phyloP scores from a whole-genome alignment of 2,329 filamentous ascomycete species.

The Aspergillus sp. region DNA sequence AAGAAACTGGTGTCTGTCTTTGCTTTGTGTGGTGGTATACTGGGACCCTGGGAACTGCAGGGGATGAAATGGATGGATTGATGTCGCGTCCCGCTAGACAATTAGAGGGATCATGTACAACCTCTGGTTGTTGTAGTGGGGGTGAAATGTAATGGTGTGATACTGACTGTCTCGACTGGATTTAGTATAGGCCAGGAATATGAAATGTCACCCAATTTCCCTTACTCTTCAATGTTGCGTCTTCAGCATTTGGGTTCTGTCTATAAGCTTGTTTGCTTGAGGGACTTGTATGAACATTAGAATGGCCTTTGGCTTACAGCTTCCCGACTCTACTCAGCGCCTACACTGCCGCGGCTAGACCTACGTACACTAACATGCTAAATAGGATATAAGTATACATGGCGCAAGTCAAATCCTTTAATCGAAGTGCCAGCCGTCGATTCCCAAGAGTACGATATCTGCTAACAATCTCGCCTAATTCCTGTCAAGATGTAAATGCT shows the following conservation, averaged over 20 bases:
- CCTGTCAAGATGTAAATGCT: background rate
- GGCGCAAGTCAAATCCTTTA: background rate
- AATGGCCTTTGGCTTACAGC: background rate
- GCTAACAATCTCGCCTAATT: slow-evolving; percentile 1
- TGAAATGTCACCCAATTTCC: slow-evolving; percentile 31
- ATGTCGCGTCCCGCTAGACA: slow-evolving; percentile 15
- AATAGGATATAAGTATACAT: background rate
- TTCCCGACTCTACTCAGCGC: too few relatives aligned
- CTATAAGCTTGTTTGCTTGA: background rate
- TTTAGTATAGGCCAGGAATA: slow-evolving; percentile 32
- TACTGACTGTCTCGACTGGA: slow-evolving; percentile 30
- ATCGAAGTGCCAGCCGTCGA: background rate
- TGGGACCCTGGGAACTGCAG: slow-evolving; percentile 14
- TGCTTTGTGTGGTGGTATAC: slow-evolving; percentile 9
- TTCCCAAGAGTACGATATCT: background rate
- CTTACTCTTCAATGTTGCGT: slow-evolving; percentile 16
- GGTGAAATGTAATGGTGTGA: slow-evolving; percentile 21
- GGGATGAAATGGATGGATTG: slow-evolving; percentile 1
- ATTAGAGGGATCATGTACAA: slow-evolving; percentile 16
- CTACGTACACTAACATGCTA: background rate
- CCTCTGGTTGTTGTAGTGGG: slow-evolving; percentile 26
- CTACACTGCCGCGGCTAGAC: background rate
- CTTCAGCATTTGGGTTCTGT: background rate
- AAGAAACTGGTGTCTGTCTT: slow-evolving; percentile 16
- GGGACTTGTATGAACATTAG: background rate